Conservation (phyloP, 768 basidiomycete genomes). For the Guyanaporus albipodus region DNA sequence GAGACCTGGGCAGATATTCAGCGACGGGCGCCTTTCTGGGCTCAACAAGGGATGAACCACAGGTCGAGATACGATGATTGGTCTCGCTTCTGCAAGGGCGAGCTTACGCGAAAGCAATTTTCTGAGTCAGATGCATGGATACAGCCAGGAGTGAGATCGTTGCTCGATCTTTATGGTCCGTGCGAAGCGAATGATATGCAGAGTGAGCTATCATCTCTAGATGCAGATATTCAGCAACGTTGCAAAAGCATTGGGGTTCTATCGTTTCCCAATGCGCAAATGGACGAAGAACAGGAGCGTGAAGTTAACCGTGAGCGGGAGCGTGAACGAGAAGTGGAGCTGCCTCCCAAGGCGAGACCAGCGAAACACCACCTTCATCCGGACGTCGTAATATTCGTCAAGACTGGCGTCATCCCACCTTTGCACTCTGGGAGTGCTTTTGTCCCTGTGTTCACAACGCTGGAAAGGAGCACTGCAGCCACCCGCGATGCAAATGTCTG, state of each 20-base stretch:
- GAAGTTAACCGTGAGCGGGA: background rate
- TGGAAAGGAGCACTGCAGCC: background rate
- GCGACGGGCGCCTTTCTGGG: background rate
- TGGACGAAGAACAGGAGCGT: background rate
- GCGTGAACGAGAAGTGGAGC: background rate
- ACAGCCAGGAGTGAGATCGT: background rate
- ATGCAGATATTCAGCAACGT: background rate
- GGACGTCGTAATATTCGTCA: background rate
- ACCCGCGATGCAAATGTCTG: background rate
- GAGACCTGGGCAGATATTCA: slow-evolving; percentile 34
- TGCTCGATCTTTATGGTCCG: background rate
- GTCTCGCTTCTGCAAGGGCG: background rate
- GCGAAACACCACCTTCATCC: background rate
- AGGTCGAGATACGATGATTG: too few relatives aligned
- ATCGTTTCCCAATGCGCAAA: background rate
- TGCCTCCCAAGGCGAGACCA: background rate
- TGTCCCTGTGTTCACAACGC: background rate
- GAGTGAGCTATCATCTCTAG: background rate
- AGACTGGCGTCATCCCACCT: background rate
- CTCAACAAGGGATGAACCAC: slow-evolving; percentile 24
- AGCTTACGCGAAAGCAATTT: background rate
- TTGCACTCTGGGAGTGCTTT: background rate
- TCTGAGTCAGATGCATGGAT: background rate
- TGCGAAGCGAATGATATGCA: background rate
- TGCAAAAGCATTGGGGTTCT: background rate